phyloP scores from a whole-genome alignment of 2,329 filamentous ascomycete genomes.

The Apiospora pterosperma region DNA sequence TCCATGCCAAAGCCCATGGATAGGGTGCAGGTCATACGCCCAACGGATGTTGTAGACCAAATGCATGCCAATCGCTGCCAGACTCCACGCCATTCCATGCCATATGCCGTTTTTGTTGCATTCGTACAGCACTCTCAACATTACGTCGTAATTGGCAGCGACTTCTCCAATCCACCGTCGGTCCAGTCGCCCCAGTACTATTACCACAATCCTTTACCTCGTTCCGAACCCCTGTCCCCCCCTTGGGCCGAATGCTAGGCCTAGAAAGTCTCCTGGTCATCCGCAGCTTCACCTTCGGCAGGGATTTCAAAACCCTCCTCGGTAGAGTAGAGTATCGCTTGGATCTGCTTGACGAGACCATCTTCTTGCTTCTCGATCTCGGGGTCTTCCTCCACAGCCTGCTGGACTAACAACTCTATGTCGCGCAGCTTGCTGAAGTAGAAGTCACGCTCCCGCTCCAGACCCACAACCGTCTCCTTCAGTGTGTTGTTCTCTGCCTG shows the following conservation, averaged over 20 bases:
- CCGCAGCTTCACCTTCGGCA: conserved; percentile 66
- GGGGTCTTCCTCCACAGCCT: conserved; percentile 86
- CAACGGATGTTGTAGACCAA: conserved; percentile 2
- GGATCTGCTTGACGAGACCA: conserved; percentile 90
- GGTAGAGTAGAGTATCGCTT: conserved; percentile 94
- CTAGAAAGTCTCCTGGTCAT: conserved; percentile 79
- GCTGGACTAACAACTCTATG: conserved; percentile 92
- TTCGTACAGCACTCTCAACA: not conserved
- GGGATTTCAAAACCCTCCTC: conserved; percentile 93
- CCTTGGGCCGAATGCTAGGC: conserved; percentile 7
- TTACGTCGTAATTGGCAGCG: not conserved
- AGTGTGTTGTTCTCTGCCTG: conserved; percentile 82
- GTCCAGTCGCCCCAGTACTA: not conserved
- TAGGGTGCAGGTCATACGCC: not conserved
- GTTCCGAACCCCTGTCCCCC: not conserved
- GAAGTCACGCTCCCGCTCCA: conserved; percentile 96
- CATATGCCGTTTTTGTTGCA: not conserved
- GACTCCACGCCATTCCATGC: not conserved
- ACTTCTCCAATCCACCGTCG: not conserved
- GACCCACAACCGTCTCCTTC: conserved; percentile 90
- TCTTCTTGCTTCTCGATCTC: conserved; percentile 93
- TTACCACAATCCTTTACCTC: not conserved
- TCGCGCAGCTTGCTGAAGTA: conserved; percentile 99
- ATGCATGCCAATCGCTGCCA: not conserved
- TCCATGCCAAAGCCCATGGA: not conserved